Conservation (phyloP, 164 flowering plant genomes). For the Platanus orientalis region DNA sequence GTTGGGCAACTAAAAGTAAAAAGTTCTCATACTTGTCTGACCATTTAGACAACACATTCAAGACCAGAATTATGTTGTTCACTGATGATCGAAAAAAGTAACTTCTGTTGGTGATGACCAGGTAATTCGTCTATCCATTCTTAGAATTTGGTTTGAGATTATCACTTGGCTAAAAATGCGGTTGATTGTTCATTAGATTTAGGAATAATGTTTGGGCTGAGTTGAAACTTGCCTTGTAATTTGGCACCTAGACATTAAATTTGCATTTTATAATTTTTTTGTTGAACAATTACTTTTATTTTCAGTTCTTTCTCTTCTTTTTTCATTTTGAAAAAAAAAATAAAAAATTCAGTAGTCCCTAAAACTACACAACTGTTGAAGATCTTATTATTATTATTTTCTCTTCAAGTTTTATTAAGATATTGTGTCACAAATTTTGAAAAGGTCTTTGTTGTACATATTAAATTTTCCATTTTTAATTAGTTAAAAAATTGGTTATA, state of each 20-base stretch:
- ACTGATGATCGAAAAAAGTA: conserved; percentile 57
- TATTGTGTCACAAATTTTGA: not conserved
- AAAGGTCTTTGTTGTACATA: not conserved
- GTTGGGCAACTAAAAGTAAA: conserved; percentile 38
- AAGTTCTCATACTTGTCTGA: conserved; percentile 50
- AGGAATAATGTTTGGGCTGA: not conserved
- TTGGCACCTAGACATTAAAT: not conserved
- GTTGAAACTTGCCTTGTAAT: not conserved
- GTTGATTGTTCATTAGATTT: not conserved
- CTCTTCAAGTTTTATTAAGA: not conserved
- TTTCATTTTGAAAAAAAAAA: not conserved
- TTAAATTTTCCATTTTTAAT: not conserved
- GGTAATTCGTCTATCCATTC: conserved; percentile 26
- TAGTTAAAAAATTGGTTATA: not conserved
- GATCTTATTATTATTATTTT: not conserved
- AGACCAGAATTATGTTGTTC: conserved; percentile 59
- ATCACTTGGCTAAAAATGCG: not conserved
- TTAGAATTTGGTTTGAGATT: not conserved
- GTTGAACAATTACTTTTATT: not conserved
- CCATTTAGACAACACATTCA: conserved; percentile 55
- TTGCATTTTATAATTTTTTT: not conserved
- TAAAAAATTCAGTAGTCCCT: not conserved
- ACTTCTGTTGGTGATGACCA: conserved; percentile 73
- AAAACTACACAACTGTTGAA: not conserved
- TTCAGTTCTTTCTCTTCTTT: not conserved